Evolutionary conservation across 192 early-diverging fungal genomes (phyloP).

Genomic region (Spizellomyces punctatus): DNA sequence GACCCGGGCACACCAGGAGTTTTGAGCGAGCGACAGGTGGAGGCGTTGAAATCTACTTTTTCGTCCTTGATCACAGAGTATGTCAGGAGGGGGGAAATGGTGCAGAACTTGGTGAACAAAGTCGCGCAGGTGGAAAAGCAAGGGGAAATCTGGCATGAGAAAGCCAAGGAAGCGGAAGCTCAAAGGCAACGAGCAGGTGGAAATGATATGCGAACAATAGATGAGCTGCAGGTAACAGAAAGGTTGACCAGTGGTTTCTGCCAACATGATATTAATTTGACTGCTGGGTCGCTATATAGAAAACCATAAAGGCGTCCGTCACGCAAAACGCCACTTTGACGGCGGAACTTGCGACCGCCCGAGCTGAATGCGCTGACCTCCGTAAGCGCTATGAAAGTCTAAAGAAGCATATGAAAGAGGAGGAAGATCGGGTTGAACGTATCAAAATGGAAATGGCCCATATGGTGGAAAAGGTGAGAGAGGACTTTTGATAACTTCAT

Average conservation of each 20-base stretch:
- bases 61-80: not conserved
- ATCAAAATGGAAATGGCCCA: conserved; percentile 16
- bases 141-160: not conserved
- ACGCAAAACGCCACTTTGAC: conserved; percentile 12
- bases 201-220: conserved; percentile 1
- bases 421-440: conserved; percentile 9
- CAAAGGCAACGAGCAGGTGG: conserved; percentile 9
- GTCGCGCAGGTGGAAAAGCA: conserved; percentile 29
- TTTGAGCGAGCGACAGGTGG: conserved; percentile 15
- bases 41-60: conserved; percentile 8
- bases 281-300: not conserved
- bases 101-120: conserved; percentile 25
- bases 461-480: conserved; percentile 14
- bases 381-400: not conserved
- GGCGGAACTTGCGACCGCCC: conserved; percentile 6
- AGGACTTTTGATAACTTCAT: too few species aligned
- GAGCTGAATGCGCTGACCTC: conserved; percentile 4
- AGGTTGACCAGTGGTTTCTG: not conserved
- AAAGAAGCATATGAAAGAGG: conserved; percentile 6
- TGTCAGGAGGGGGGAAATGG: conserved; percentile 4
- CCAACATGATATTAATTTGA: not conserved
- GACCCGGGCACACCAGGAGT: not conserved
- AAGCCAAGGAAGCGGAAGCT: not conserved
- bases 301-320: conserved; percentile 11
- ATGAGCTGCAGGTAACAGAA: conserved; percentile 15